Conservation (phyloP, 768 basidiomycete genomes). For the Sporobolomyces phaffii region DNA sequence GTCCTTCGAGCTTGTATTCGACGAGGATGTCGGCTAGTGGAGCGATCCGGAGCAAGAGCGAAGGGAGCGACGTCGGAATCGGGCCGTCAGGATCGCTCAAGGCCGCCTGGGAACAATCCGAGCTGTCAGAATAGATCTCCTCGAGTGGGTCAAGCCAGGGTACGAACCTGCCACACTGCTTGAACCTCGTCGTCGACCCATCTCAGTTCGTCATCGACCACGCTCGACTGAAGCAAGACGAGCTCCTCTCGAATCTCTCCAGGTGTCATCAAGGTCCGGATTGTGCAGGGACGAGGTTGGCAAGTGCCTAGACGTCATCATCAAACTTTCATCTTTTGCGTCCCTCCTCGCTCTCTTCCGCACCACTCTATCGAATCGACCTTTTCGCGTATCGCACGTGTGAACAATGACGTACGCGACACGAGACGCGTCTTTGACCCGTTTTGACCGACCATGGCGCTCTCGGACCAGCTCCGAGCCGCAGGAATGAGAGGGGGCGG, state of each 20-base stretch:
- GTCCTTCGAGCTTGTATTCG: neutral
- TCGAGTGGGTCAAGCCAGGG: neutral
- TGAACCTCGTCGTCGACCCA: neutral
- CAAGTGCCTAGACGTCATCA: neutral
- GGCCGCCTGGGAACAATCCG: neutral
- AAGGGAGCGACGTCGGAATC: neutral
- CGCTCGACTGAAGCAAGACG: conserved; percentile 1
- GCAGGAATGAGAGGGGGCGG: neutral
- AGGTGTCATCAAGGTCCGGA: neutral
- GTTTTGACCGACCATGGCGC: neutral
- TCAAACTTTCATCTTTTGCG: neutral
- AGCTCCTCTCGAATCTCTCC: conserved; percentile 21
- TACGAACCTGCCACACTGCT: conserved; percentile 20
- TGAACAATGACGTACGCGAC: neutral
- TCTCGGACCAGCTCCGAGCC: neutral
- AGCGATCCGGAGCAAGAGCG: neutral
- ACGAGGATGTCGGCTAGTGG: neutral
- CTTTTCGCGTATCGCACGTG: too few species aligned
- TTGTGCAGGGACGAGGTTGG: neutral
- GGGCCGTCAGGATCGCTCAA: neutral
- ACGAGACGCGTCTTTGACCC: neutral
- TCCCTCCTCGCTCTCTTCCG: neutral
- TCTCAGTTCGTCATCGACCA: conserved; percentile 2
- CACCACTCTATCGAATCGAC: neutral
- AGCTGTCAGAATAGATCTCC: neutral